These are phyloP conservation scores for Metarhizium anisopliae DNA, from an alignment of 2,329 filamentous ascomycete species.

Conservation along the genomic window DNA sequence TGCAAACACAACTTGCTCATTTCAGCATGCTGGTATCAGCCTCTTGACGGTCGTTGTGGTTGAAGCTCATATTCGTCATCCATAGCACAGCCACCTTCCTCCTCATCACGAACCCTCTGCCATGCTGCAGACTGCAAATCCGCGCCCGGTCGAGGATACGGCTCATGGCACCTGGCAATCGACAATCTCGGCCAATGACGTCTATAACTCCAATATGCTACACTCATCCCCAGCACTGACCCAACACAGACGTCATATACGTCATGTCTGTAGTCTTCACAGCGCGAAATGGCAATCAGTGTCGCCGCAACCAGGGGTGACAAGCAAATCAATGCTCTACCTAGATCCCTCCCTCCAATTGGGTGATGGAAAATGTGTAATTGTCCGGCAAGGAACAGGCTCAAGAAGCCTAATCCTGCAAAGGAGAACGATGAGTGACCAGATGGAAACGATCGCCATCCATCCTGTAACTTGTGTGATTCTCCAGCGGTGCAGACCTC, in stretches of 20 bases:
- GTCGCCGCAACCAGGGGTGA: slow-evolving; percentile 51
- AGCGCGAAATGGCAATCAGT: slow-evolving; percentile 61
- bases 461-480: slow-evolving; percentile 65
- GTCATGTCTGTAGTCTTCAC: slow-evolving; percentile 63
- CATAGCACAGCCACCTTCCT: slow-evolving; percentile 36
- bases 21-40: slow-evolving; percentile 11
- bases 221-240: slow-evolving; percentile 46
- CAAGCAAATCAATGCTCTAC: slow-evolving; percentile 48
- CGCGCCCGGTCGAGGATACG: slow-evolving; percentile 39
- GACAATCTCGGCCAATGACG: slow-evolving; percentile 52
- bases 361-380: slow-evolving; percentile 45
- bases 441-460: slow-evolving; percentile 75
- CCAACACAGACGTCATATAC: slow-evolving; percentile 61
- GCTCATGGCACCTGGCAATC: slow-evolving; percentile 45
- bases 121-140: slow-evolving; percentile 24
- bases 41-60: slow-evolving; percentile 14
- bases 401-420: slow-evolving; percentile 66
- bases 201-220: slow-evolving; percentile 59
- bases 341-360: slow-evolving; percentile 39
- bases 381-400: slow-evolving; percentile 61
- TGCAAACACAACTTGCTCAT: neutral
- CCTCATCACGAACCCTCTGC: slow-evolving; percentile 43
- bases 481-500: slow-evolving; percentile 65
- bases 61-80: slow-evolving; percentile 18
- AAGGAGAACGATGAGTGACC: slow-evolving; percentile 77